These are phyloP conservation scores for Podospora sp. DNA, from an alignment of 495 filamentous ascomycete genomes.

Conservation along the genomic window DNA sequence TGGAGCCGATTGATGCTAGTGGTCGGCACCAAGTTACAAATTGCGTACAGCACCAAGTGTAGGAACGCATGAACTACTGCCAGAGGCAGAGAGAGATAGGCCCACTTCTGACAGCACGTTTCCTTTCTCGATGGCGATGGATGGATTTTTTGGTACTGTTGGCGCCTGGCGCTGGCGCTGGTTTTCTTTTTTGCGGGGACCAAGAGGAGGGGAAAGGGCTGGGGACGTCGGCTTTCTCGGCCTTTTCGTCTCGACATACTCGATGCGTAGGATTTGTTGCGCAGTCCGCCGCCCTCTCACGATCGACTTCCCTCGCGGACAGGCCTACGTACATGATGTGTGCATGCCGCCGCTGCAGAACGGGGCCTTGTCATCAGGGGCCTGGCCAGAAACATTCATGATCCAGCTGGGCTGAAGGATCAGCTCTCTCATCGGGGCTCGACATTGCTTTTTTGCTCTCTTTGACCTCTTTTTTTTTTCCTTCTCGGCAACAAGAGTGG, in stretches of 20 bases:
- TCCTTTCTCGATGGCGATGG: not conserved
- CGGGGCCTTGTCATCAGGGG: not conserved
- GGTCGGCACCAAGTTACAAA: not conserved
- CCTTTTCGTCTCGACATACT: not conserved
- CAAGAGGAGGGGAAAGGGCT: not conserved
- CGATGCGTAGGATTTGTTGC: not conserved
- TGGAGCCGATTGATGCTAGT: not conserved
- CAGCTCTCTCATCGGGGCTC: not conserved
- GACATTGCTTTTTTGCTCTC: not conserved
- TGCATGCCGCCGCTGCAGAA: not conserved
- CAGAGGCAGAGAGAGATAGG: not conserved
- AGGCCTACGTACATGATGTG: not conserved
- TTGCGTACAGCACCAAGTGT: slow-evolving; percentile 4
- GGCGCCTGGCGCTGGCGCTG: not conserved
- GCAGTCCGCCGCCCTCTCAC: not conserved
- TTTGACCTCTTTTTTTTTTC: not conserved
- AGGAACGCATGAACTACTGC: not conserved
- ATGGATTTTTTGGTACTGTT: not conserved
- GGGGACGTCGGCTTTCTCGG: not conserved
- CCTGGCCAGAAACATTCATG: not conserved
- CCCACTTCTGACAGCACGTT: not conserved
- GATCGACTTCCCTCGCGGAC: not conserved
- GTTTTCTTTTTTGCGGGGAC: slow-evolving; percentile 4
- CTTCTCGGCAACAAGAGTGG: not conserved
- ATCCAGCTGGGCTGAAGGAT: not conserved